These are phyloP conservation scores for Phialophora expanda DNA, from an alignment of 2,329 filamentous ascomycete species.

Conservation along the genomic window DNA sequence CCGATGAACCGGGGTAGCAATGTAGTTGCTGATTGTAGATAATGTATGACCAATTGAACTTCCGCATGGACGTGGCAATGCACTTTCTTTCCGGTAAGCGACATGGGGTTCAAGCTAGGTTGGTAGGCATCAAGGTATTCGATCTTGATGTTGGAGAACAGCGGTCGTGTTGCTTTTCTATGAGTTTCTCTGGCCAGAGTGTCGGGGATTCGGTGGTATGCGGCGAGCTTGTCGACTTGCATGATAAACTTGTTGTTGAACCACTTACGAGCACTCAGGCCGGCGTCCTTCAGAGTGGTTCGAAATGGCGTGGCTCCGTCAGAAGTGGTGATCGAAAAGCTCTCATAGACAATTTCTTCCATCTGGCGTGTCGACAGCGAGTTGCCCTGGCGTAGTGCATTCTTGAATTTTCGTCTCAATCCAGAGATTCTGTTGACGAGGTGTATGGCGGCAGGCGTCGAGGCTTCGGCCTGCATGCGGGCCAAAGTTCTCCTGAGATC, in stretches of 20 bases:
- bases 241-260: slow-evolving; percentile 29
- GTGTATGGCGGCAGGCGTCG: not conserved
- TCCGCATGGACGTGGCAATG: slow-evolving; percentile 38
- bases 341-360: slow-evolving; percentile 5
- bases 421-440: slow-evolving; percentile 4
- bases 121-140: slow-evolving; percentile 24
- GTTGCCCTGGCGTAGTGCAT: not conserved
- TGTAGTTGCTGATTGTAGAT: slow-evolving; percentile 22
- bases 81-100: slow-evolving; percentile 22
- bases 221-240: slow-evolving; percentile 35
- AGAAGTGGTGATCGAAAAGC: slow-evolving; percentile 26
- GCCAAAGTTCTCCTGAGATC: slow-evolving; percentile 5
- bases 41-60: slow-evolving; percentile 38
- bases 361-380: not conserved
- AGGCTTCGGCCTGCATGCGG: slow-evolving; percentile 15
- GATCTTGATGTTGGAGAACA: slow-evolving; percentile 24
- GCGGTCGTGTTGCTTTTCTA: slow-evolving; percentile 6
- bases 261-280: slow-evolving; percentile 18
- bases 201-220: slow-evolving; percentile 31
- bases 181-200: slow-evolving; percentile 20
- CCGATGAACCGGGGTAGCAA: slow-evolving; percentile 33
- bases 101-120: slow-evolving; percentile 14
- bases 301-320: slow-evolving; percentile 13
- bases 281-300: slow-evolving; percentile 15
- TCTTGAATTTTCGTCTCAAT: slow-evolving; percentile 8